Evolutionary conservation across 2,329 filamentous ascomycete genomes (phyloP).

Genomic region (Fusarium penzigii): DNA sequence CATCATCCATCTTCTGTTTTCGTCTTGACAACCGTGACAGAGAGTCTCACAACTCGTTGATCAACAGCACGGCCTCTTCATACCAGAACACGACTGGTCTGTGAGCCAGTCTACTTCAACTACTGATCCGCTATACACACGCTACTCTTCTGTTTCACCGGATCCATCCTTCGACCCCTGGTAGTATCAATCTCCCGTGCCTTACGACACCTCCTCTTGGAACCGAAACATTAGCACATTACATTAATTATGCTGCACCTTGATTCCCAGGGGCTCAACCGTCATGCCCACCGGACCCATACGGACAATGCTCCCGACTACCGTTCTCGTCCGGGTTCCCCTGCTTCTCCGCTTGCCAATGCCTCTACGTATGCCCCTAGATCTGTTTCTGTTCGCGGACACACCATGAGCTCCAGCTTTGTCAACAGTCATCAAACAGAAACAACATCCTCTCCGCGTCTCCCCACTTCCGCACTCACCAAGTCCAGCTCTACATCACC

Average conservation of each 20-base stretch:
- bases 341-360: constrained; percentile 22
- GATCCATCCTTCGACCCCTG: constrained; percentile 24
- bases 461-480: constrained; percentile 17
- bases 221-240: constrained; percentile 30
- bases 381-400: not conserved
- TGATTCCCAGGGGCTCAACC: constrained; percentile 25
- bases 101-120: not conserved
- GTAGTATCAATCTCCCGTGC: constrained; percentile 20
- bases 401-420: constrained; percentile 18
- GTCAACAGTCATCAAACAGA: constrained; percentile 21
- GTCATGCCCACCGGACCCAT: constrained; percentile 20
- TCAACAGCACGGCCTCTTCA: not conserved
- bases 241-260: constrained; percentile 34
- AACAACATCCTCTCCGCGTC: constrained; percentile 16
- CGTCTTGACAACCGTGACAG: not conserved
- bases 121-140: constrained; percentile 13
- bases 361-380: constrained; percentile 17
- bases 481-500: constrained; percentile 7
- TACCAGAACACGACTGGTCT: constrained; percentile 5
- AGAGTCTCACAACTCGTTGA: not conserved
- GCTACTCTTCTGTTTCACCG: constrained; percentile 12
- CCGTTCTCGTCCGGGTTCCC: constrained; percentile 25
- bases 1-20: not conserved
- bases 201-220: constrained; percentile 18
- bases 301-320: constrained; percentile 19